Conservation (phyloP, 1,139 yeast genomes). For the Blastobotrys petasosporus region DNA sequence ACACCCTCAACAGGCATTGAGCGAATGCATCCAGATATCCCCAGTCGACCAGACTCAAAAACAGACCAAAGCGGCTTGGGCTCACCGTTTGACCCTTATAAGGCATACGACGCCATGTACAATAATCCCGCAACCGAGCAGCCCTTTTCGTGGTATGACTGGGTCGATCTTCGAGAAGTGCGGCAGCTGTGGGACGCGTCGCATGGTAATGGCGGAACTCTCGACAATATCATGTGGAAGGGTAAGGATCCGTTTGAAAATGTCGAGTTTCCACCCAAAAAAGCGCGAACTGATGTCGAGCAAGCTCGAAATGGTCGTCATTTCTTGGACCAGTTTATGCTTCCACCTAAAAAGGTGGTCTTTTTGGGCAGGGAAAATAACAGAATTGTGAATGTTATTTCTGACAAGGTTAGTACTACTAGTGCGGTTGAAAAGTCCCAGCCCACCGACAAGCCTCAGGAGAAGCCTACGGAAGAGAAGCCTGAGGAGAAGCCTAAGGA, state of each 20-base stretch:
- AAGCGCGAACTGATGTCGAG: conserved; percentile 22
- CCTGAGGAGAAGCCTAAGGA: neutral
- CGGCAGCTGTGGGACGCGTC: conserved; percentile 14
- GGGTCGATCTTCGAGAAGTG: conserved; percentile 27
- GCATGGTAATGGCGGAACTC: conserved; percentile 7
- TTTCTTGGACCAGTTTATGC: conserved; percentile 23
- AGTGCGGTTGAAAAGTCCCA: neutral
- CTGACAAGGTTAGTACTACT: neutral
- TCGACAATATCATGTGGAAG: conserved; percentile 10
- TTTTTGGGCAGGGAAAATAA: conserved; percentile 17
- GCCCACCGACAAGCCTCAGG: neutral
- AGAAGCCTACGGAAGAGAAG: neutral
- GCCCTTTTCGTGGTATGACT: conserved; percentile 26
- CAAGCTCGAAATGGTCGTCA: conserved; percentile 28
- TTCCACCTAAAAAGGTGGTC: conserved; percentile 26
- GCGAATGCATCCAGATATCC: conserved; percentile 5
- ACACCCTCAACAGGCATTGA: no score
- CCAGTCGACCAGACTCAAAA: conserved; percentile 1
- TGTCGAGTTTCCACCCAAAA: conserved; percentile 16
- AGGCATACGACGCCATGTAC: conserved; percentile 11
- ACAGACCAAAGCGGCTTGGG: neutral
- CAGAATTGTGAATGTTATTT: conserved; percentile 3
- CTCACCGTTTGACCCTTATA: conserved; percentile 15
- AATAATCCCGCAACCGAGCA: conserved; percentile 29
- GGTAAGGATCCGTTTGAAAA: conserved; percentile 13